Base-by-base conservation (phyloP, 352 stramenopile species). In the Phytopythium boreale region DNA sequence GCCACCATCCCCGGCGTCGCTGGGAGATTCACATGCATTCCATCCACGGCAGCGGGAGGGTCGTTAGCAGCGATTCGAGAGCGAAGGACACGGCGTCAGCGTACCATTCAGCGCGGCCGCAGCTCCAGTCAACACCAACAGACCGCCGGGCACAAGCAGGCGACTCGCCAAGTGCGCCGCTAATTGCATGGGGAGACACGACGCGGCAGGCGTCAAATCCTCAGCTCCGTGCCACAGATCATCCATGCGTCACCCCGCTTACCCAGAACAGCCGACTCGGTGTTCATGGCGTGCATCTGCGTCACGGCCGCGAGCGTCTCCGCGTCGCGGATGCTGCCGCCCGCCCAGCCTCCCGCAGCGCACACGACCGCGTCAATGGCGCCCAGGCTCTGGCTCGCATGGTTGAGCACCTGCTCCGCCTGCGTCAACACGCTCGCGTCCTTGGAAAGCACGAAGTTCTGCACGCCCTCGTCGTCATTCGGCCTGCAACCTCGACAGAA, bases 111-210 rank as follows among this genome's bases (percentile, higher is more conserved):
- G 67, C 15, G 88, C 88, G n/a, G 89, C 87, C 5, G 83, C 84
- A 8, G 89, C 87, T 19, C 89, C 88, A 15, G 88, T 96, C 27
- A 97, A 70, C 22, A 96, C 84, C 22, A 97, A 74, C 22, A 96
- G 70, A 0, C 89, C 89, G 36, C 79, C 72, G 7, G 79, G 71
- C 9, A 71, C 72, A 46, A 97, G 63, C 52, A 81, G 64, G 22
- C 90, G 76, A 59, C 73, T 90, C 36, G 88, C 87, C 41, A 97
- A 69, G 64, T 94, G 87, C n/a, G 89, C 88, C 26, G 87, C 89
- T 93, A 8, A 17, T 7, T n/a, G 17, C 24, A 37, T 10, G 49
- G n/a, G n/a, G 2, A 22, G 8, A 15, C 14, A 34, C 4, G 12
- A 34, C 11, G 15, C 19, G 39, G 57, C 19, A 37, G 37, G 14